Conservation (phyloP, 2,329 filamentous ascomycete genomes). For the Lasiodiplodia theobromae region DNA sequence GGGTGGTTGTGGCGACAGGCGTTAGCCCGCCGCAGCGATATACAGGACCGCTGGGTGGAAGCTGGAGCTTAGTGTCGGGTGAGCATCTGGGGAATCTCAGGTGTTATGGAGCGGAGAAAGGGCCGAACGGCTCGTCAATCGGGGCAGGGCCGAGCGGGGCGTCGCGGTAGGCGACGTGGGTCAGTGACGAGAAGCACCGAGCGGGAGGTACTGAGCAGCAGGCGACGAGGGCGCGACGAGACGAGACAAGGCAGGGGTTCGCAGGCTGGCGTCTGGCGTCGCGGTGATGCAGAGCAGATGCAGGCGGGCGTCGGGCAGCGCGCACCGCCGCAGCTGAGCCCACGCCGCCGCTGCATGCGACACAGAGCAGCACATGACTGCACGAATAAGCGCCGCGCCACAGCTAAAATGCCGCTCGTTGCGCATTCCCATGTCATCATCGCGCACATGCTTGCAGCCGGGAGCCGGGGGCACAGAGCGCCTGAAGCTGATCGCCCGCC, state of each 20-base stretch:
- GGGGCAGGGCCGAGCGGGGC: conserved; percentile 16
- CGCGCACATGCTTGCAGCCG: conserved; percentile 17
- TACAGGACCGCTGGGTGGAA: conserved; percentile 15
- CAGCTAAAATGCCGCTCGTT: conserved; percentile 2
- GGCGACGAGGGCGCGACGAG: neutral
- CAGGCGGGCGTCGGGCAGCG: neutral
- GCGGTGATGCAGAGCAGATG: conserved; percentile 9
- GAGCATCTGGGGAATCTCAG: conserved; percentile 28
- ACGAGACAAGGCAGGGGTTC: conserved; percentile 6
- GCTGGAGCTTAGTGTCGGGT: conserved; percentile 12
- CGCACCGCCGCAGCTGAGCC: conserved; percentile 1
- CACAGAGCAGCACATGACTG: neutral
- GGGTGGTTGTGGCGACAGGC: conserved; percentile 18
- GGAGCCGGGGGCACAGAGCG: conserved; percentile 5
- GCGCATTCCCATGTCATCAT: conserved; percentile 24
- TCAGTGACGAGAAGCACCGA: conserved; percentile 7
- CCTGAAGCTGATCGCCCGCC: neutral
- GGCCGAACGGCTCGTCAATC: conserved; percentile 9
- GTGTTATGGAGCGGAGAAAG: conserved; percentile 20
- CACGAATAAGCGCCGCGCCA: conserved; percentile 1
- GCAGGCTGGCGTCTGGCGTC: conserved; percentile 9
- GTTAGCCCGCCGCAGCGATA: conserved; percentile 17
- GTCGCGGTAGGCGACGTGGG: conserved; percentile 5
- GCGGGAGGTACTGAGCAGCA: neutral
- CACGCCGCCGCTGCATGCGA: neutral